Conservation (phyloP, 768 basidiomycete species). For the Glaciozyma antarctica region DNA sequence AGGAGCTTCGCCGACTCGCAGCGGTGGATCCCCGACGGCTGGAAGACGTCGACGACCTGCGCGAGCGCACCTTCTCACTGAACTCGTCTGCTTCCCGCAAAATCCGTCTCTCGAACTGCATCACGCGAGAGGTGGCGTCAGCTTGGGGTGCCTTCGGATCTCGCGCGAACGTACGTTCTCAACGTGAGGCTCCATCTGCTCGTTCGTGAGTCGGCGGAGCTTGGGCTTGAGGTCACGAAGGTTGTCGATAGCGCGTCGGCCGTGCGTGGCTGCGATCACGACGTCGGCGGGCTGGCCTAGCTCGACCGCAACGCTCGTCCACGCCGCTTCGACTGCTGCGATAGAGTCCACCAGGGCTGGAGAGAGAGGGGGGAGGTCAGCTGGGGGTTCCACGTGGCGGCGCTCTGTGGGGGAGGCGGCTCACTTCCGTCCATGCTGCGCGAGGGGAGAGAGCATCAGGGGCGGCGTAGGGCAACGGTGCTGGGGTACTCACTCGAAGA, state of each 20-base stretch:
- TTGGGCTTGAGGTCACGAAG: constrained; percentile 44
- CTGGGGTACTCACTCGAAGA: constrained; percentile 38
- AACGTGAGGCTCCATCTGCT: constrained; percentile 35
- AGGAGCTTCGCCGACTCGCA: constrained; percentile 17
- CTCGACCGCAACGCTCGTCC: constrained; percentile 61
- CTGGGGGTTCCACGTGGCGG: too few species aligned
- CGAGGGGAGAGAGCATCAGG: too few species aligned
- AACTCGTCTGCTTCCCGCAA: constrained; percentile 59
- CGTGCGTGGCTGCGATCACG: constrained; percentile 67
- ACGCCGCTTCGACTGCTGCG: constrained; percentile 62
- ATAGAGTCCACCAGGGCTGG: constrained; percentile 59
- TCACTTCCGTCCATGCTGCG: constrained; percentile 49
- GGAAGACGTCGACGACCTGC: constrained; percentile 38
- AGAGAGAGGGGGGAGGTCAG: neutral
- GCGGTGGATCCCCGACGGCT: constrained; percentile 23
- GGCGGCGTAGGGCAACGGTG: too few species aligned
- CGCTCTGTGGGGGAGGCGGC: neutral
- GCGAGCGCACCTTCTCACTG: constrained; percentile 46
- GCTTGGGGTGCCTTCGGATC: neutral
- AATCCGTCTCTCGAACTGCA: constrained; percentile 53
- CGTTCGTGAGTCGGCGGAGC: constrained; percentile 30
- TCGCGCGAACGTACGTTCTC: constrained; percentile 23
- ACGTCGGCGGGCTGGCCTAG: constrained; percentile 58
- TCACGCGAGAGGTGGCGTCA: constrained; percentile 29
- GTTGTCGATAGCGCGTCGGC: constrained; percentile 68